Base-by-base conservation (phyloP, 768 basidiomycete genomes). In the Lactifluus hygrophoroides region DNA sequence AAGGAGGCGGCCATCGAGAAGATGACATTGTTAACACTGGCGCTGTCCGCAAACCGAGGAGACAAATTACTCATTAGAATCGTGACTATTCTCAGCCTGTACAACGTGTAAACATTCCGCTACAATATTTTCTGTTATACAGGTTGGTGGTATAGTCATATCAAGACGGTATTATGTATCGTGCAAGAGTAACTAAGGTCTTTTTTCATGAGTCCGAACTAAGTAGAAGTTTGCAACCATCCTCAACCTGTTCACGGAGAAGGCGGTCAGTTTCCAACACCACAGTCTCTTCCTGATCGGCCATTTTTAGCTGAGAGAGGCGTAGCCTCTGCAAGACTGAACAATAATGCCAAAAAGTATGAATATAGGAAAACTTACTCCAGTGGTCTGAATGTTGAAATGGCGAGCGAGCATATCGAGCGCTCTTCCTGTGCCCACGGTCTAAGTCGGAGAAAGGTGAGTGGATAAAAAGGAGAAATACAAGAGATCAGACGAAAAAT, bases 381-480 rank as follows among this genome's bases (percentile, higher is more conserved):
- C 32, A 42, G 57, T 59, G 28, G 64, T 63, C 5, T 65, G 64
- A 30, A 76, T 54, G 42, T 66, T 67, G 51, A 79, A 73, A 10
- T 77, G 75, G 13, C 63, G 53, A 5, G 71, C 71, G n/a, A 74
- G 67, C 40, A 82, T 66, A 65, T 90, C 88, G 42, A 89, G 70
- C 10, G 79, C 86, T 64, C 73, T 81, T 0, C 88, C 88, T 10
- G 80, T 74, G 11, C 77, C 68, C 14, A 81, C 67, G 8, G 75
- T 73, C 86, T 89, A 23, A 35, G 60, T 34, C 7, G 19, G 27
- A 21, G 13, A 27, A 10, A 28, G 7, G n/a, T 28, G 10, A 28
- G 25, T 32, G 23, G 5, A 11, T 6, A n/a, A 11, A 43, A 30
- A 21, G 21, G 16, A 1, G 14, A 19, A 17, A n/a, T 21, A 35